Base-by-base conservation (phyloP, 208 protist genomes). In the Trypanosoma theileri region DNA sequence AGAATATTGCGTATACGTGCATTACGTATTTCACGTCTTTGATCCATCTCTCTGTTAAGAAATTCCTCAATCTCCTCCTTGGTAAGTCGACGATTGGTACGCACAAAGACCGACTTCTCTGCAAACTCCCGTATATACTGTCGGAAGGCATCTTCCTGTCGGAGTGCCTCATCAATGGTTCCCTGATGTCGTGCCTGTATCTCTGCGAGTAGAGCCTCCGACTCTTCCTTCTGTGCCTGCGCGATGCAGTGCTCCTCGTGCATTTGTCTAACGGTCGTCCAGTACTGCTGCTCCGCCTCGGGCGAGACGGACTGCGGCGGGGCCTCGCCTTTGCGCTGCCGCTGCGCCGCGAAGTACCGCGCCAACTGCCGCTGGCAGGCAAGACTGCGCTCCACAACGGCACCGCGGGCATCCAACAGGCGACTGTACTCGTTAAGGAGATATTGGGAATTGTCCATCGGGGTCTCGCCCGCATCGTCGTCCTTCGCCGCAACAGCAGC, bases 1-100 rank as follows among this genome's bases (percentile, higher is more conserved):
- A 97, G 82, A 68, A 98, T 86, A 76, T 98, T 94, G 40, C 85
- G 86, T 17, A 98, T 88, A 40, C 96, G 92, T 13, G 94, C 76
- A 24, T 69, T 71, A 59, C 88, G 88, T 17, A 98, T 88, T 54
- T 90, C 73, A 17, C 66, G 53, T 35, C 95, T 87, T 76, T 96
- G 90, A 42, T 72, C 53, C 35, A 64, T 55, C 50, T 98, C 96
- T 17, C 59, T 59, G 24, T 89, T 67, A 8, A 97, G 69, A 71
- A 96, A 97, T 55, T 84, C 46, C 11, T 79, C 62, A 12, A 98
- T 79, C 26, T 82, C 76, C 46, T 87, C 80, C 53, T 44, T 60
- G 21, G 92, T 82, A 46, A 98, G 88, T 7, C 72, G 72, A 8
- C 81, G 68, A 60, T 88, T 95, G 0, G 86, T 89, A 48, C 93